Percentiles rank a stretch among this genome's conserved stretches.
Conservation (phyloP, 2,329 filamentous ascomycete species). For the Botrytis sinoallii region DNA sequence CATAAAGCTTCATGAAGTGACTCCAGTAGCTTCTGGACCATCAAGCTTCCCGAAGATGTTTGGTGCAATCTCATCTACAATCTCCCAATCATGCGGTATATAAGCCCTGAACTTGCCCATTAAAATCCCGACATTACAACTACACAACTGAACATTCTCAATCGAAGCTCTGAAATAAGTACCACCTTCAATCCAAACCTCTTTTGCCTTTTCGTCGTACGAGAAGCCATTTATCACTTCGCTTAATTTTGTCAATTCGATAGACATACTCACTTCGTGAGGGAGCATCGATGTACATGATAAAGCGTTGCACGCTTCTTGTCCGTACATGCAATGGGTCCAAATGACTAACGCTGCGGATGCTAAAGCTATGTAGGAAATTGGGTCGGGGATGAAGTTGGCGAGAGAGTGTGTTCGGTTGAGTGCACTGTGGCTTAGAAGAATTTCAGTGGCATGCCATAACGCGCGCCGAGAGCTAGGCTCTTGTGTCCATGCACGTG, state of each 20-base stretch:
- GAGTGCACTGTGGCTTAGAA: conserved; percentile 27
- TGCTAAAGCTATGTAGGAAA: conserved; percentile 38
- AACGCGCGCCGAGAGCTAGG: conserved; percentile 38
- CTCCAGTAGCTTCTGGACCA: not conserved
- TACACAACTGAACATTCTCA: conserved; percentile 38
- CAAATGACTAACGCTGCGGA: conserved; percentile 39
- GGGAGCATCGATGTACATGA: not conserved
- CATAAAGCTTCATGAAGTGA: not conserved
- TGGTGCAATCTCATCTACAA: conserved; percentile 24
- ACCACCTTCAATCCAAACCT: conserved; percentile 29
- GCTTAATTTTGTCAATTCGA: conserved; percentile 34
- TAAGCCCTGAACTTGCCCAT: conserved; percentile 21
- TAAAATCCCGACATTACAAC: conserved; percentile 32
- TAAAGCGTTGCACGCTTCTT: conserved; percentile 31
- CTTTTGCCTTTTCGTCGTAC: conserved; percentile 23
- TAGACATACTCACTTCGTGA: conserved; percentile 14
- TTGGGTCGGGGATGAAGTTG: conserved; percentile 35
- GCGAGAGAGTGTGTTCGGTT: conserved; percentile 3
- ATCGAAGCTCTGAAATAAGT: conserved; percentile 26
- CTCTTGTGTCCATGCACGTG: conserved; percentile 37
- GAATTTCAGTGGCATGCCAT: conserved; percentile 38
- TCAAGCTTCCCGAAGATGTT: conserved; percentile 20
- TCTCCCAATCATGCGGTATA: conserved; percentile 25
- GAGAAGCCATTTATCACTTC: not conserved
- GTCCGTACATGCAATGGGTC: conserved; percentile 39